These are phyloP conservation scores for Myochromella boudieri DNA, from an alignment of 768 basidiomycete genomes.

Conservation along the genomic window DNA sequence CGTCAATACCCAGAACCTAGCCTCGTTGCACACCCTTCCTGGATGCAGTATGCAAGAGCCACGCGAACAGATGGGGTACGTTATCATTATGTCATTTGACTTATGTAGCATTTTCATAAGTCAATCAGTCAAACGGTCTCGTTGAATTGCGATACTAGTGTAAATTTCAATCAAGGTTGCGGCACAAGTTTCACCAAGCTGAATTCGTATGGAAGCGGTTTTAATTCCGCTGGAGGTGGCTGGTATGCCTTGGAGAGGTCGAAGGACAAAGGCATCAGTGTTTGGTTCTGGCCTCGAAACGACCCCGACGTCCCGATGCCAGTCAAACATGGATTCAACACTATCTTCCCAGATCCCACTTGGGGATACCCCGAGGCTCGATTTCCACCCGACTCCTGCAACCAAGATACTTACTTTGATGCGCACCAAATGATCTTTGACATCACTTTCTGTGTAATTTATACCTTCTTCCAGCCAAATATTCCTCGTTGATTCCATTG, in stretches of 20 bases:
- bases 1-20: conserved; percentile 40
- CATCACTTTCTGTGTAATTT: conserved; percentile 59
- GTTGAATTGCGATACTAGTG: conserved; percentile 46
- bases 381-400: conserved; percentile 49
- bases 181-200: conserved; percentile 42
- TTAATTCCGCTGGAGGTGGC: conserved; percentile 58
- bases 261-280: conserved; percentile 39
- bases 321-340: conserved; percentile 11
- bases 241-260: conserved; percentile 55
- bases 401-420: conserved; percentile 53
- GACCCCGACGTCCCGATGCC: conserved; percentile 39
- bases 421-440: conserved; percentile 56
- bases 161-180: conserved; percentile 62
- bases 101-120: conserved; percentile 1
- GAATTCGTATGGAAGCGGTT: conserved; percentile 44
- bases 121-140: conserved; percentile 35
- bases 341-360: conserved; percentile 17
- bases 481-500: background rate
- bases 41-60: conserved; percentile 43
- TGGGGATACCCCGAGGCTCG: conserved; percentile 51
- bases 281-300: conserved; percentile 64
- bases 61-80: conserved; percentile 50
- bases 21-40: conserved; percentile 54
- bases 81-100: background rate
- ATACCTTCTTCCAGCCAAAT: background rate